phyloP scores from a whole-genome alignment of 345 rosid genomes.

The Sapria himalayana region DNA sequence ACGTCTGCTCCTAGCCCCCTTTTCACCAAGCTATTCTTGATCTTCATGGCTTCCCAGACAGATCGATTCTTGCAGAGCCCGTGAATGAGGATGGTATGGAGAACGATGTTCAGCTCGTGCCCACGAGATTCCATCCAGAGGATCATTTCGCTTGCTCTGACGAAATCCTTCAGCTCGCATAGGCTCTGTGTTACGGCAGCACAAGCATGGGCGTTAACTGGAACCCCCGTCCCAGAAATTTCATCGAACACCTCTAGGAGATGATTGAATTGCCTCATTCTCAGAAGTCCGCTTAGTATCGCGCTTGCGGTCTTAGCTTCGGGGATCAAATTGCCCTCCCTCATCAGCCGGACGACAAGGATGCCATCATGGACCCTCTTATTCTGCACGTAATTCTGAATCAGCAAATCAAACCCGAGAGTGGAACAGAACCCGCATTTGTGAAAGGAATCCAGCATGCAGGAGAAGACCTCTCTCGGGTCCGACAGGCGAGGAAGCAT shows the following conservation, averaged over 20 bases:
- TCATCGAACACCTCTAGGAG: slow-evolving; percentile 46
- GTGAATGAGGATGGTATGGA: slow-evolving; percentile 58
- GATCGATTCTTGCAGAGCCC: slow-evolving; percentile 63
- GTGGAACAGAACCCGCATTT: slow-evolving; percentile 27
- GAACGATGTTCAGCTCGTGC: slow-evolving; percentile 32
- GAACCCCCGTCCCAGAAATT: slow-evolving; percentile 21
- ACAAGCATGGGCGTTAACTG: slow-evolving; percentile 37
- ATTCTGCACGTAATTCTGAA: slow-evolving; percentile 45
- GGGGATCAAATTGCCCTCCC: slow-evolving; percentile 26
- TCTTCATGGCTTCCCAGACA: slow-evolving; percentile 39
- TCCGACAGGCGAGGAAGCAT: slow-evolving; percentile 36
- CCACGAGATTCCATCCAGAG: slow-evolving; percentile 28
- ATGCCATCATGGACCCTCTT: slow-evolving; percentile 36
- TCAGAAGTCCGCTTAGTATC: slow-evolving; percentile 41
- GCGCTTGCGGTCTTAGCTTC: slow-evolving; percentile 54
- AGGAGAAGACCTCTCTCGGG: slow-evolving; percentile 35
- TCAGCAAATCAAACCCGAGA: slow-evolving; percentile 67
- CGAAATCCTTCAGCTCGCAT: slow-evolving; percentile 52
- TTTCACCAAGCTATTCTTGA: slow-evolving; percentile 29
- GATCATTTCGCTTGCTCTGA: slow-evolving; percentile 41
- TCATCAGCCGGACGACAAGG: slow-evolving; percentile 38
- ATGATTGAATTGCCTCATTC: slow-evolving; percentile 27
- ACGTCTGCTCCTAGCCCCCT: slow-evolving; percentile 32
- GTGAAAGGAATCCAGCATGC: slow-evolving; percentile 23
- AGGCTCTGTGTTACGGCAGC: slow-evolving; percentile 43